phyloP scores from a whole-genome alignment of 371 early-diverging fungal species.

The Syncephalastrum contaminatum region DNA sequence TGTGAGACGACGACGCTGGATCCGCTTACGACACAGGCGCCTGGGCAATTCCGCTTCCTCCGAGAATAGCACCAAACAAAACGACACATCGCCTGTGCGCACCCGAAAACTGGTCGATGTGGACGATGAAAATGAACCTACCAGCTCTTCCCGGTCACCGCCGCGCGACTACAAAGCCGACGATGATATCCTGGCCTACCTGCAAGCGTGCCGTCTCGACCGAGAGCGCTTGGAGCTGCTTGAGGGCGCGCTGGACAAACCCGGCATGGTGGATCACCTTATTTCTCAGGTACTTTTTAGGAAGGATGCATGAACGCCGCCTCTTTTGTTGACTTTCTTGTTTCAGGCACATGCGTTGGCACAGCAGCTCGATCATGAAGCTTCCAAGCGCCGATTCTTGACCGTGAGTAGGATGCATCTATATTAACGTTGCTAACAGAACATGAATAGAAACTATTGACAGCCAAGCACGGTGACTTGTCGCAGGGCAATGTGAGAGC shows the following conservation, averaged over 20 bases:
- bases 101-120: constrained; percentile 10
- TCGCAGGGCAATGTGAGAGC: constrained; percentile 1
- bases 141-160: constrained; percentile 1
- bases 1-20: constrained; percentile 65
- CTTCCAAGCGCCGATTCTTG: constrained; percentile 27
- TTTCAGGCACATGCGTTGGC: neutral
- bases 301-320: neutral
- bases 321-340: constrained; percentile 3
- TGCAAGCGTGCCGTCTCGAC: constrained; percentile 32
- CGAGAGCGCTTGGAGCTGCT: constrained; percentile 35
- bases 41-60: neutral
- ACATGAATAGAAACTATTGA: neutral
- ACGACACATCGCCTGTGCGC: neutral
- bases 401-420: constrained; percentile 8
- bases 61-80: neutral
- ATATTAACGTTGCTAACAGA: neutral
- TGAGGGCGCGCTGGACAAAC: constrained; percentile 11
- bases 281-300: constrained; percentile 12
- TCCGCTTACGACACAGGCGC: constrained; percentile 46
- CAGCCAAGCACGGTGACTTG: neutral
- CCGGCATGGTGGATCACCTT: constrained; percentile 13
- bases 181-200: constrained; percentile 7
- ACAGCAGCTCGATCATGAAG: constrained; percentile 24
- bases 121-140: constrained; percentile 5
- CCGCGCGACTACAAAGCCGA: constrained; percentile 1